Evolutionary conservation across 805 yeast genomes (phyloP).

Genomic region (Lipomyces kockii): DNA sequence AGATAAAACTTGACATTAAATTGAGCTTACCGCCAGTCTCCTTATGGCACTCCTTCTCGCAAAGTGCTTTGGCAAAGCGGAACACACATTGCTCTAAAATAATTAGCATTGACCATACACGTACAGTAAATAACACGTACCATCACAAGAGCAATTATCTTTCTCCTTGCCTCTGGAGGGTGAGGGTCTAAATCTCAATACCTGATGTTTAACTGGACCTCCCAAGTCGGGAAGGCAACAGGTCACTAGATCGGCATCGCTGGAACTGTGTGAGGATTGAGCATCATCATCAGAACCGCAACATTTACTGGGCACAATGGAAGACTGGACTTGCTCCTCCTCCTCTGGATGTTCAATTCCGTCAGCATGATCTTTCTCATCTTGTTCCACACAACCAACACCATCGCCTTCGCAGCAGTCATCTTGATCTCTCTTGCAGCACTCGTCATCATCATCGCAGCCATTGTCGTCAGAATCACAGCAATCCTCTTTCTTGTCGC

Average conservation of each 20-base stretch:
- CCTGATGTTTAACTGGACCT: slow-evolving; percentile 7
- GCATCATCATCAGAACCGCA: no score
- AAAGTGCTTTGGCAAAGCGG: slow-evolving; percentile 18
- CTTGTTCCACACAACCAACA: no score
- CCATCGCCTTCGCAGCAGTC: no score
- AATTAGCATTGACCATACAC: background rate
- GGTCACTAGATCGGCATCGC: background rate
- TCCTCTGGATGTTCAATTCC: no score
- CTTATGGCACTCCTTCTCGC: slow-evolving; percentile 22
- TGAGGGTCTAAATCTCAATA: slow-evolving; percentile 15
- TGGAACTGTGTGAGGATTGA: slow-evolving; percentile 44
- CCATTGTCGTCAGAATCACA: no score
- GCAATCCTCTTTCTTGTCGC: no score
- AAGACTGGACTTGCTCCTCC: no score
- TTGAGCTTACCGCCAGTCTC: slow-evolving; percentile 9
- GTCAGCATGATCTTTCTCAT: no score
- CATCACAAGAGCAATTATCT: slow-evolving; percentile 17
- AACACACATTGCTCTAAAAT: slow-evolving; percentile 14
- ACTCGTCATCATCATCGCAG: no score
- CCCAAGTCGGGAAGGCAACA: slow-evolving; percentile 12
- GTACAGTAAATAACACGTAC: background rate
- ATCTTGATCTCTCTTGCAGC: no score
- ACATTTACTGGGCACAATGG: no score
- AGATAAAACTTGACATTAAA: background rate
- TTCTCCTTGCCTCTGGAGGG: slow-evolving; percentile 10